Percentiles rank a stretch among this genome's conserved stretches.
phyloP scores from a whole-genome alignment of 2,329 filamentous ascomycete genomes.

The Trichoderma gracile region DNA sequence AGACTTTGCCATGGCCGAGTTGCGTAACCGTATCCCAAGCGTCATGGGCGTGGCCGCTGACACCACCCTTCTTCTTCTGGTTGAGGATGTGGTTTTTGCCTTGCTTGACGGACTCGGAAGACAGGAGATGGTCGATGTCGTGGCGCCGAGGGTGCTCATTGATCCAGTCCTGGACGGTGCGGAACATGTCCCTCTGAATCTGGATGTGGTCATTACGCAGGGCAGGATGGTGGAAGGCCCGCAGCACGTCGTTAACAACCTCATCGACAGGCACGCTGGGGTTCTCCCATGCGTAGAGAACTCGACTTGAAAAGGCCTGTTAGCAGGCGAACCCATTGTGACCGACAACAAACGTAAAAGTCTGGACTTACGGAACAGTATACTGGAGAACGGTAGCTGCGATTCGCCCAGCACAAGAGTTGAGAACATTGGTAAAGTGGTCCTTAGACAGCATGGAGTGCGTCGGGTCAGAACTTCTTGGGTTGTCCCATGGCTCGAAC shows the following conservation, averaged over 20 bases:
- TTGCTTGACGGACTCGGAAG: slow-evolving; percentile 76
- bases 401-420: slow-evolving; percentile 73
- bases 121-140: slow-evolving; percentile 72
- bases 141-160: slow-evolving; percentile 66
- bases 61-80: slow-evolving; percentile 35
- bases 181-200: slow-evolving; percentile 86
- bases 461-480: slow-evolving; percentile 73
- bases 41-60: slow-evolving; percentile 45
- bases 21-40: slow-evolving; percentile 46
- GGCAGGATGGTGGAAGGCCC: slow-evolving; percentile 88
- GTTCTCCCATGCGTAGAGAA: slow-evolving; percentile 93
- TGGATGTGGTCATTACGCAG: slow-evolving; percentile 73
- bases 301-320: slow-evolving; percentile 47
- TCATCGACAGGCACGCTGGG: slow-evolving; percentile 78
- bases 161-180: slow-evolving; percentile 79
- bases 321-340: not conserved
- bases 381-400: slow-evolving; percentile 80
- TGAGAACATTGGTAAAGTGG: slow-evolving; percentile 78
- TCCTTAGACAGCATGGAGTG: slow-evolving; percentile 84
- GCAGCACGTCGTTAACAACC: slow-evolving; percentile 76
- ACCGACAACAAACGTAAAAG: not conserved
- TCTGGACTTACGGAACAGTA: slow-evolving; percentile 66
- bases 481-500: slow-evolving; percentile 77
- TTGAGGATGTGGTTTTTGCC: slow-evolving; percentile 75
- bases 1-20: slow-evolving; percentile 57